Percentiles rank a stretch among this genome's conserved stretches.
phyloP scores from a whole-genome alignment of 208 protist genomes.

The Crithidia sp. region DNA sequence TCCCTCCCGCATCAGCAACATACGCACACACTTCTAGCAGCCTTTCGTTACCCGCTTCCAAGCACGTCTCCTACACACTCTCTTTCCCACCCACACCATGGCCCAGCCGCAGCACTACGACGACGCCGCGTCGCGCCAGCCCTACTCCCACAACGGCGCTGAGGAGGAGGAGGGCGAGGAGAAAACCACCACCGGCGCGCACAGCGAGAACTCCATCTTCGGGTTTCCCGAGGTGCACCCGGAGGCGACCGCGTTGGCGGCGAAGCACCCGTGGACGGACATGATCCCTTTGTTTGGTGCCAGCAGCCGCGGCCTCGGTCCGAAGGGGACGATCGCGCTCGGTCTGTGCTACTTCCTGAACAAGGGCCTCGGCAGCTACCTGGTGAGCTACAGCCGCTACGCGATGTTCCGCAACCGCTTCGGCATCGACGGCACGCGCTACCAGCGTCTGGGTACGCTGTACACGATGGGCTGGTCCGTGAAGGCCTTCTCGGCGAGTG shows the following conservation, averaged over 20 bases:
- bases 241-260: constrained; percentile 26
- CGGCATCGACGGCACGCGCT: constrained; percentile 42
- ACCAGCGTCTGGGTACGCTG: constrained; percentile 60
- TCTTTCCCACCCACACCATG: neutral
- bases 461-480: constrained; percentile 60
- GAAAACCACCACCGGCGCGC: neutral
- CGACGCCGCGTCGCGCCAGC: constrained; percentile 1
- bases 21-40: neutral
- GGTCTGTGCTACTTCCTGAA: constrained; percentile 51
- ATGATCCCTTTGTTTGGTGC: constrained; percentile 51
- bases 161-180: neutral
- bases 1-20: neutral
- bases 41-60: neutral
- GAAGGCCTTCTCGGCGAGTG: constrained; percentile 58
- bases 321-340: constrained; percentile 37
- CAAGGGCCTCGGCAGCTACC: constrained; percentile 49
- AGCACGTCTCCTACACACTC: neutral
- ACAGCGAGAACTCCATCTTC: neutral
- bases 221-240: constrained; percentile 28
- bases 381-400: constrained; percentile 35
- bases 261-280: constrained; percentile 17
- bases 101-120: neutral
- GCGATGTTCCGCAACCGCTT: constrained; percentile 62
- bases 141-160: neutral
- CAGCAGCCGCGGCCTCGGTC: constrained; percentile 44